These are phyloP conservation scores for Paecilomyces dactylethromorphus DNA, from an alignment of 2,329 filamentous ascomycete species.

Conservation along the genomic window DNA sequence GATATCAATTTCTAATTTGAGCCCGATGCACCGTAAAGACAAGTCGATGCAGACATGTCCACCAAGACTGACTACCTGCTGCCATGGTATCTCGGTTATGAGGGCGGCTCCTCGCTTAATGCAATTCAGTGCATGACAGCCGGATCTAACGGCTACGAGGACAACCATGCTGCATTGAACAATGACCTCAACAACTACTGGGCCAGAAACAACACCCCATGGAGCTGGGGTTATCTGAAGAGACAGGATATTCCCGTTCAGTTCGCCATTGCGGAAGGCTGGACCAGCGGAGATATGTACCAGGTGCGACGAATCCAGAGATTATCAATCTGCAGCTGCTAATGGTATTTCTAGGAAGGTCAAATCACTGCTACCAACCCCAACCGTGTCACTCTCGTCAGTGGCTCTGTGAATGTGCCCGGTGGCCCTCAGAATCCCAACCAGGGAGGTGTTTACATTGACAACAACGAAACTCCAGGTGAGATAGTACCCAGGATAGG, in stretches of 20 bases:
- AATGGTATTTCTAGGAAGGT: conserved; percentile 29
- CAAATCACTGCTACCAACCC: conserved; percentile 49
- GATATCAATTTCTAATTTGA: background rate
- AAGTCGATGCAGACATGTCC: conserved; percentile 33
- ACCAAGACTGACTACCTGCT: conserved; percentile 39
- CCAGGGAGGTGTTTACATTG: conserved; percentile 43
- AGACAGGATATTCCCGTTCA: conserved; percentile 50
- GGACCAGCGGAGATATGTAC: conserved; percentile 53
- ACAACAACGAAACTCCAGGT: conserved; percentile 47
- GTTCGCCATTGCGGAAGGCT: conserved; percentile 49
- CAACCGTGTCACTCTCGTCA: conserved; percentile 47
- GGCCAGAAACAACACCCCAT: conserved; percentile 49
- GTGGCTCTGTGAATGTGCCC: conserved; percentile 47
- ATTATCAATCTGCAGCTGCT: background rate
- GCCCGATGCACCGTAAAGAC: conserved; percentile 15
- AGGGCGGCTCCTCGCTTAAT: conserved; percentile 43
- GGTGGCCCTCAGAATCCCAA: conserved; percentile 38
- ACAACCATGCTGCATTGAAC: conserved; percentile 49
- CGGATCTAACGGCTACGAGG: conserved; percentile 46
- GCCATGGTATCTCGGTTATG: conserved; percentile 52
- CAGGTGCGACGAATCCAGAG: conserved; percentile 22
- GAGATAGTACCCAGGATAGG: background rate
- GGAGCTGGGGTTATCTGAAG: conserved; percentile 47
- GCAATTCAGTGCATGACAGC: conserved; percentile 51
- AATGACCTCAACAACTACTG: conserved; percentile 47